A percentile compares a stretch with the other conserved stretches of the same genome.
Evolutionary conservation across 768 basidiomycete species (phyloP).

Genomic region (Psilocybe azurescens): DNA sequence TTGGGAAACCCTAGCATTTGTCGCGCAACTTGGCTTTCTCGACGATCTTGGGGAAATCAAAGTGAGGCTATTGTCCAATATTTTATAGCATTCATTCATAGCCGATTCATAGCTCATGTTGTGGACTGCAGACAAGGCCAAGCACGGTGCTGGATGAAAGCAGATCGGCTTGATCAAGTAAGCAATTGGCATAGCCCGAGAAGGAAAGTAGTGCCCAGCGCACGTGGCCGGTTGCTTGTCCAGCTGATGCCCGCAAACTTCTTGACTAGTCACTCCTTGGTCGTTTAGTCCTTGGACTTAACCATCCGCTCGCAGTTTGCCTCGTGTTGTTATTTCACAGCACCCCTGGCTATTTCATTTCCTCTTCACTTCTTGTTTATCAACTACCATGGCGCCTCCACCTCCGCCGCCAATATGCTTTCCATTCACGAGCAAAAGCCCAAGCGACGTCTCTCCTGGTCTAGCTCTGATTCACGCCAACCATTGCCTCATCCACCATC

Average conservation of each 20-base stretch:
- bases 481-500: constrained; percentile 21
- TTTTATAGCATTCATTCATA: background rate
- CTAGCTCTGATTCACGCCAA: constrained; percentile 21
- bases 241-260: constrained; percentile 3
- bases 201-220: constrained; percentile 16
- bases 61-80: background rate
- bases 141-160: constrained; percentile 16
- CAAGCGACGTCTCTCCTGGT: constrained; percentile 52
- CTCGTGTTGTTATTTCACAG: constrained; percentile 27
- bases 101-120: background rate
- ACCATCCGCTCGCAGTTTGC: constrained; percentile 25
- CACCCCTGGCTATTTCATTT: constrained; percentile 16
- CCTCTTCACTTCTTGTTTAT: constrained; percentile 26
- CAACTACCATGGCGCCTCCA: constrained; percentile 53
- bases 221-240: constrained; percentile 25
- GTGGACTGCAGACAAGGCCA: constrained; percentile 2
- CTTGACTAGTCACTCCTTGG: constrained; percentile 3
- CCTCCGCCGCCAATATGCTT: constrained; percentile 67
- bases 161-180: constrained; percentile 29
- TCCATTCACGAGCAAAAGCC: constrained; percentile 59
- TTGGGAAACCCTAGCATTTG: background rate
- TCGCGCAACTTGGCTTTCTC: background rate
- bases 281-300: constrained; percentile 15
- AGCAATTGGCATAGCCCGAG: constrained; percentile 7
- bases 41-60: background rate